Evolutionary conservation across 2,329 filamentous ascomycete genomes (phyloP).

Genomic region (Ceratocystis huliohia): DNA sequence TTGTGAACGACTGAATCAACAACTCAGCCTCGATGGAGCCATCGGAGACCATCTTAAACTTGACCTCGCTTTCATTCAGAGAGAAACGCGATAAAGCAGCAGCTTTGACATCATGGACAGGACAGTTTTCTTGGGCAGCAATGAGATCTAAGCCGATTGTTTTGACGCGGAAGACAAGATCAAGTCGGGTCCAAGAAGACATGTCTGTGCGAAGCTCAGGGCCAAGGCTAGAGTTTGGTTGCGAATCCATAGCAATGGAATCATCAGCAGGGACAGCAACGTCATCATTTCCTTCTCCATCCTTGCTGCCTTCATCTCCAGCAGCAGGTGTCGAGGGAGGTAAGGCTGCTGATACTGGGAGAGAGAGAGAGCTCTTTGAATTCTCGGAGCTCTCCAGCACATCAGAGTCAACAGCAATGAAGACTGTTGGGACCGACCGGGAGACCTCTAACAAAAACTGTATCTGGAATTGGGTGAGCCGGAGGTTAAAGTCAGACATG

Average conservation of each 20-base stretch:
- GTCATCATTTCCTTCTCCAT: slow-evolving; percentile 4
- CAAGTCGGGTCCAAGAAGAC: slow-evolving; percentile 81
- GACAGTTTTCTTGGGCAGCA: slow-evolving; percentile 58
- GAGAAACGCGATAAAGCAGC: slow-evolving; percentile 90
- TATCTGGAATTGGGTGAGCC: slow-evolving; percentile 79
- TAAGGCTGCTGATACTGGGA: slow-evolving; percentile 17
- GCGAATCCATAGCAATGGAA: slow-evolving; percentile 26
- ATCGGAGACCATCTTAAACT: slow-evolving; percentile 86
- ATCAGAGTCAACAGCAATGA: slow-evolving; percentile 36
- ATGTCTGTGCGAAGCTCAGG: slow-evolving; percentile 59
- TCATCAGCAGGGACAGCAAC: slow-evolving; percentile 4
- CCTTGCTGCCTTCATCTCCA: not conserved
- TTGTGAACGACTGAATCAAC: slow-evolving; percentile 85
- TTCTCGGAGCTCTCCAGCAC: not conserved
- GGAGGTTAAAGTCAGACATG: slow-evolving; percentile 87
- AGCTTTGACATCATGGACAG: slow-evolving; percentile 63
- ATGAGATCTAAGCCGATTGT: slow-evolving; percentile 83
- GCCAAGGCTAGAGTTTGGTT: slow-evolving; percentile 30
- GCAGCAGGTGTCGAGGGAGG: slow-evolving; percentile 25
- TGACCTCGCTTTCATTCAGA: slow-evolving; percentile 80
- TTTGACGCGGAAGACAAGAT: slow-evolving; percentile 78
- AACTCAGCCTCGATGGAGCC: slow-evolving; percentile 85
- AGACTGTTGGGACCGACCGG: slow-evolving; percentile 74
- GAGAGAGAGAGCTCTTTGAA: not conserved
- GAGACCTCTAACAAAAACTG: slow-evolving; percentile 82